phyloP scores from a whole-genome alignment of 2,329 filamentous ascomycete species.

The Ceratocystiopsis minuta region DNA sequence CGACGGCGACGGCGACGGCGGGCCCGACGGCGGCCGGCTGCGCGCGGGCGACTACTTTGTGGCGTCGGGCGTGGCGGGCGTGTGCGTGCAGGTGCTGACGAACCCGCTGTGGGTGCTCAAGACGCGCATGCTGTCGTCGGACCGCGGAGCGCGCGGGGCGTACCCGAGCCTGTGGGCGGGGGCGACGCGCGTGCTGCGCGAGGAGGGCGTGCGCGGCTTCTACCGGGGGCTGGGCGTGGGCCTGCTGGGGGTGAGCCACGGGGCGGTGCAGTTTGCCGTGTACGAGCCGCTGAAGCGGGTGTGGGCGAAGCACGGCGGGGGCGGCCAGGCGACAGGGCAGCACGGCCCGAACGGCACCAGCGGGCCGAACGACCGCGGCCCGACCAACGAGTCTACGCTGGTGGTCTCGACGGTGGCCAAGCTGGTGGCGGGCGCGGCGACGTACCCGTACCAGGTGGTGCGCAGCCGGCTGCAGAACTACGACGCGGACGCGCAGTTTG shows the following conservation, averaged over 20 bases:
- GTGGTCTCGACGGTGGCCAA: constrained; percentile 66
- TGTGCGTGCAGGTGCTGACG: constrained; percentile 63
- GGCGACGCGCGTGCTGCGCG: constrained; percentile 42
- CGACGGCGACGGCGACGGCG: constrained; percentile 11
- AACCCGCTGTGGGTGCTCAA: constrained; percentile 98
- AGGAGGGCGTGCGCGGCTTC: constrained; percentile 63
- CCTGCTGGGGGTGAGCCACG: constrained; percentile 74
- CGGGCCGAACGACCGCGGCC: constrained; percentile 13
- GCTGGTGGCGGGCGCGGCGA: constrained; percentile 71
- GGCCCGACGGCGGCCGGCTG: no score
- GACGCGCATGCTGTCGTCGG: constrained; percentile 86
- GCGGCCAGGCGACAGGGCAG: no score
- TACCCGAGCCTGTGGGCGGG: constrained; percentile 66
- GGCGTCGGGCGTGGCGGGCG: constrained; percentile 52
- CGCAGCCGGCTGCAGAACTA: constrained; percentile 80
- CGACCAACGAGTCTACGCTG: constrained; percentile 63
- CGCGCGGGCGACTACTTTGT: constrained; percentile 53
- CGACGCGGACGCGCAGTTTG: constrained; percentile 58
- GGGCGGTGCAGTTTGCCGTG: constrained; percentile 87
- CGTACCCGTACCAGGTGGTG: constrained; percentile 91
- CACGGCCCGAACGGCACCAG: neutral
- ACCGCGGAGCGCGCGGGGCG: constrained; percentile 53
- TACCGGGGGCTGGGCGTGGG: constrained; percentile 76
- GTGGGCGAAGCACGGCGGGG: constrained; percentile 18
- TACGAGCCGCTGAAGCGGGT: constrained; percentile 55